phyloP scores from a whole-genome alignment of 352 stramenopile species.

The Phytophthora europaea region DNA sequence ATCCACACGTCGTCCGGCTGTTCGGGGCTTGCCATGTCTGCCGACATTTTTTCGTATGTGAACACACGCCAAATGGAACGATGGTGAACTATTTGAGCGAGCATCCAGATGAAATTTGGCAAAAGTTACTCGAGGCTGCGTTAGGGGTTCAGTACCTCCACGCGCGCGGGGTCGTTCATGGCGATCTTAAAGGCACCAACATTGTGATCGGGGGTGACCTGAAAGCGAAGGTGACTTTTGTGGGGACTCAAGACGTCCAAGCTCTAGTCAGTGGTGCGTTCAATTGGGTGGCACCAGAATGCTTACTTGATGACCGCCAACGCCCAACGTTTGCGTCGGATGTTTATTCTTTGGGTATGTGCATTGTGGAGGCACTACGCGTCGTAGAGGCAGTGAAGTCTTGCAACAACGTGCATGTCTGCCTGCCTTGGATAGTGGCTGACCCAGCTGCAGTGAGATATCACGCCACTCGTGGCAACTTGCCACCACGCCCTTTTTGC shows the following conservation, averaged over 20 bases:
- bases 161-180: not conserved
- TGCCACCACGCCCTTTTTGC: not conserved
- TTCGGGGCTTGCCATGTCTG: not conserved
- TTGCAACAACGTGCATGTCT: not conserved
- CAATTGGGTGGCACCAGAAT: not conserved
- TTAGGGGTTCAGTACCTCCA: not conserved
- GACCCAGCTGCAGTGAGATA: not conserved
- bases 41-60: not conserved
- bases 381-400: not conserved
- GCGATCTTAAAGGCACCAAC: not conserved
- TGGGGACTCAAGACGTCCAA: not conserved
- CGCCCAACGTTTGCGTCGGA: slow-evolving; percentile 12
- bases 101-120: not conserved
- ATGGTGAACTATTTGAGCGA: not conserved
- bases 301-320: not conserved
- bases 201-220: not conserved
- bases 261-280: not conserved
- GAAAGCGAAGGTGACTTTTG: not conserved
- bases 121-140: not conserved
- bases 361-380: slow-evolving; percentile 33
- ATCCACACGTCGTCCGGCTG: not conserved
- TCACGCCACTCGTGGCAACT: not conserved
- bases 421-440: not conserved
- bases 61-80: not conserved
- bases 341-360: slow-evolving; percentile 36